phyloP scores from a whole-genome alignment of 441 rosid genomes.

The Populus hybrid region DNA sequence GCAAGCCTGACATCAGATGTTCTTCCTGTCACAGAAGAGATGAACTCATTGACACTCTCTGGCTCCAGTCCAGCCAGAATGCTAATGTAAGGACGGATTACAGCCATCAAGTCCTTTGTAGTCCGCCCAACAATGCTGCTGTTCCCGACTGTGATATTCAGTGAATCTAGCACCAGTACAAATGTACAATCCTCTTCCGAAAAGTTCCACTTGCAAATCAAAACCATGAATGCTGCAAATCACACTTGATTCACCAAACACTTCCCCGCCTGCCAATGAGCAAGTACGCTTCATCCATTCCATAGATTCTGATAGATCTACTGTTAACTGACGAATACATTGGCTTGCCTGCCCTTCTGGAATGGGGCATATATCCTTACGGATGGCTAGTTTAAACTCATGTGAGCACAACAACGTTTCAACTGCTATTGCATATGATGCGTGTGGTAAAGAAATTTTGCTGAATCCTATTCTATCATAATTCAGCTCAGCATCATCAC shows the following conservation, averaged over 20 bases:
- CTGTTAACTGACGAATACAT: constrained; percentile 54
- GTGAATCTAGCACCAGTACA: constrained; percentile 61
- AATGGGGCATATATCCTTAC: constrained; percentile 54
- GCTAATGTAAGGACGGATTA: constrained; percentile 55
- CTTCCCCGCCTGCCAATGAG: constrained; percentile 35
- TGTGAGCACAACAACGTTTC: constrained; percentile 52
- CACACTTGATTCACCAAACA: constrained; percentile 27
- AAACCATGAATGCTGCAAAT: constrained; percentile 20
- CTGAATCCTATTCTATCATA: constrained; percentile 24
- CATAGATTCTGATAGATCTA: constrained; percentile 59
- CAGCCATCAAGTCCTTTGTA: constrained; percentile 50
- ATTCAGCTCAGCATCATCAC: constrained; percentile 27
- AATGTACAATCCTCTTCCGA: constrained; percentile 69
- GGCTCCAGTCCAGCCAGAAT: constrained; percentile 49
- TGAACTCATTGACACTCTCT: constrained; percentile 45
- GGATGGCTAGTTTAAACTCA: constrained; percentile 57
- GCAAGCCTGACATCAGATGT: constrained; percentile 24
- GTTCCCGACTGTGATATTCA: constrained; percentile 71
- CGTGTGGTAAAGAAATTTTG: constrained; percentile 26
- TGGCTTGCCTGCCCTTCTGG: constrained; percentile 93
- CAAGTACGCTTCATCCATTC: constrained; percentile 59
- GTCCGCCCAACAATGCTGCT: constrained; percentile 61
- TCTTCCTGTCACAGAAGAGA: constrained; percentile 50
- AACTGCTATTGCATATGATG: constrained; percentile 45
- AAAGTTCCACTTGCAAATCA: constrained; percentile 47